phyloP scores from a whole-genome alignment of 2,329 filamentous ascomycete species.

The Curvularia eragrostidis region DNA sequence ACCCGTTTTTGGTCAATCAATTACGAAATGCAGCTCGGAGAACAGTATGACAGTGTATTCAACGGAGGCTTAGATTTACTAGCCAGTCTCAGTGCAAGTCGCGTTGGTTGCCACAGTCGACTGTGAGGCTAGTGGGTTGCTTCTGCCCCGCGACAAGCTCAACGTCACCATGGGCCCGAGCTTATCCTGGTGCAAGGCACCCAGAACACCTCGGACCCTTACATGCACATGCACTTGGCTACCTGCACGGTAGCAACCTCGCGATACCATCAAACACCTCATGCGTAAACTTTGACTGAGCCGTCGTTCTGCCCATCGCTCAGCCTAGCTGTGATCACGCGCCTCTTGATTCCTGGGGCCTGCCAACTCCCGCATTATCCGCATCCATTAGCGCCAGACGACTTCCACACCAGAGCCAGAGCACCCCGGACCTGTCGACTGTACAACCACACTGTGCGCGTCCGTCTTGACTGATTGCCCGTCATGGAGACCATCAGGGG shows the following conservation, averaged over 20 bases:
- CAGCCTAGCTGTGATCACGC: not conserved
- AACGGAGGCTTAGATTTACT: constrained; percentile 5
- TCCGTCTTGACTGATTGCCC: constrained; percentile 6
- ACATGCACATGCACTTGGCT: constrained; percentile 10
- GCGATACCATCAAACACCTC: not conserved
- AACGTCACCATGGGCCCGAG: constrained; percentile 38
- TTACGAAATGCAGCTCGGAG: constrained; percentile 14
- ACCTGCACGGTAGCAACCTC: constrained; percentile 7
- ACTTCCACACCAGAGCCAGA: not conserved
- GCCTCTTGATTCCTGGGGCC: not conserved
- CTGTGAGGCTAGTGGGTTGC: constrained; percentile 30
- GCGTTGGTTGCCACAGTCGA: constrained; percentile 11
- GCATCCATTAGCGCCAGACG: constrained; percentile 7
- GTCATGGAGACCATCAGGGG: constrained; percentile 85
- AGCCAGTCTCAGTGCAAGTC: constrained; percentile 12
- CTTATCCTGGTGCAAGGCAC: constrained; percentile 28
- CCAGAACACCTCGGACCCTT: constrained; percentile 15
- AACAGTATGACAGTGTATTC: not conserved
- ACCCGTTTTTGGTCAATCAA: constrained; percentile 27
- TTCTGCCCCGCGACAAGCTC: constrained; percentile 30
- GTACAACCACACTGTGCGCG: not conserved
- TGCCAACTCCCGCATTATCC: constrained; percentile 9
- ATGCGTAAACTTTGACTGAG: not conserved
- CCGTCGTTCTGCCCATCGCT: not conserved
- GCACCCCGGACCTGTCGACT: not conserved